Evolutionary conservation across 768 basidiomycete species (phyloP).

Genomic region (Trametopsis cervina): DNA sequence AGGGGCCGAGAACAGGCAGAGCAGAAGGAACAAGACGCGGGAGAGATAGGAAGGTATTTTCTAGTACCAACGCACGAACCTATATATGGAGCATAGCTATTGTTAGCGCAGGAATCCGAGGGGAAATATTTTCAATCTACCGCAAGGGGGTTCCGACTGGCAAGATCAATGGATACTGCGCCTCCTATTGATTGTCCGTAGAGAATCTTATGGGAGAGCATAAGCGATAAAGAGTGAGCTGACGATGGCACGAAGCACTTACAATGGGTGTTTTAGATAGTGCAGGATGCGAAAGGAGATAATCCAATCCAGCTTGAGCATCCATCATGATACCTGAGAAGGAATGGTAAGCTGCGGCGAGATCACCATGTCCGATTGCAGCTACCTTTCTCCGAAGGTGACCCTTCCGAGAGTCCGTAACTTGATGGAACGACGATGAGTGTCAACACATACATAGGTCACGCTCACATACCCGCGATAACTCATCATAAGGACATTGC

Average conservation of each 20-base stretch:
- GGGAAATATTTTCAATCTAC: conserved; percentile 29
- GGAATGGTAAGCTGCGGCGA: no score
- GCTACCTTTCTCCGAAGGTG: conserved; percentile 78
- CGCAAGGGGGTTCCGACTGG: conserved; percentile 65
- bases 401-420: conserved; percentile 85
- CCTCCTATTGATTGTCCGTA: conserved; percentile 91
- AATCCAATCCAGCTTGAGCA: conserved; percentile 78
- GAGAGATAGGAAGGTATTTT: conserved; percentile 90
- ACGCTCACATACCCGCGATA: conserved; percentile 44
- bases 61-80: conserved; percentile 77
- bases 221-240: not conserved
- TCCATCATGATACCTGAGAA: conserved; percentile 71
- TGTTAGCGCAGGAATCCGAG: not conserved
- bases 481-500: conserved; percentile 91
- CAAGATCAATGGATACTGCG: conserved; percentile 86
- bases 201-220: conserved; percentile 39
- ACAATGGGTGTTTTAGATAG: conserved; percentile 67
- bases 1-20: conserved; percentile 63
- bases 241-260: conserved; percentile 24
- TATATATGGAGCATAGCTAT: conserved; percentile 25
- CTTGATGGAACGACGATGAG: conserved; percentile 30
- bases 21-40: conserved; percentile 76
- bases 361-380: no score
- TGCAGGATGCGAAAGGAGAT: conserved; percentile 53
- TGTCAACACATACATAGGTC: not conserved